These are phyloP conservation scores for Chrysosphaeria jannelii DNA, from an alignment of 2,329 filamentous ascomycete species.

Conservation along the genomic window DNA sequence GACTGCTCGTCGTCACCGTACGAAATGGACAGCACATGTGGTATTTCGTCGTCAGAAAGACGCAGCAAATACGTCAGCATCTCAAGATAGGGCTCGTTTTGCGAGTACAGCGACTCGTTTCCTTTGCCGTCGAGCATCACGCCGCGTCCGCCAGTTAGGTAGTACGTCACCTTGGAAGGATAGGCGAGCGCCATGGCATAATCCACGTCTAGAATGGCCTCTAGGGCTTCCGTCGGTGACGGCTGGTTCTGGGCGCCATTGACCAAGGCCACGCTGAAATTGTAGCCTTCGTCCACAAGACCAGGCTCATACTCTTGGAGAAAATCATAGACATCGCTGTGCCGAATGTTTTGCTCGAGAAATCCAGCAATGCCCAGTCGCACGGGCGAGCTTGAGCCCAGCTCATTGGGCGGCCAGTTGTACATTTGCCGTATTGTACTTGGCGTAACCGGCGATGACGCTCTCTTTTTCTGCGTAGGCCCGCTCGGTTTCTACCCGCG, in stretches of 20 bases:
- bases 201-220: conserved; percentile 18
- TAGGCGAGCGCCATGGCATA: conserved; percentile 16
- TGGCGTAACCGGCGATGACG: conserved; percentile 9
- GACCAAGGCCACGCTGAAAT: conserved; percentile 8
- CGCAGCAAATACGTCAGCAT: conserved; percentile 19
- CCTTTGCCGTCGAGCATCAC: conserved; percentile 10
- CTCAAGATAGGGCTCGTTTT: conserved; percentile 27
- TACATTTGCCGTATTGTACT: conserved; percentile 15
- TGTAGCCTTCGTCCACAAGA: conserved; percentile 3
- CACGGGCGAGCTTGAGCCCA: conserved; percentile 6
- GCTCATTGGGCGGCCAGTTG: conserved; percentile 9
- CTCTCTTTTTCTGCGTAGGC: conserved; percentile 5
- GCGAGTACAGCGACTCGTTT: conserved; percentile 5
- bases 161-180: conserved; percentile 15
- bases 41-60: conserved; percentile 14
- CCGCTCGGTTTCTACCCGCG: not conserved
- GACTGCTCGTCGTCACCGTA: conserved; percentile 27
- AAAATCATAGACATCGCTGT: conserved; percentile 13
- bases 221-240: conserved; percentile 10
- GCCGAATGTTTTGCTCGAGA: conserved; percentile 16
- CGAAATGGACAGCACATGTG: conserved; percentile 24
- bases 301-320: conserved; percentile 1
- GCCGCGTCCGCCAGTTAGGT: conserved; percentile 15
- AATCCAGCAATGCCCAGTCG: conserved; percentile 18
- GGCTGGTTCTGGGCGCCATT: conserved; percentile 6